Conservation (phyloP, 306 rosid species). For the Elaeagnus macrophylla region DNA sequence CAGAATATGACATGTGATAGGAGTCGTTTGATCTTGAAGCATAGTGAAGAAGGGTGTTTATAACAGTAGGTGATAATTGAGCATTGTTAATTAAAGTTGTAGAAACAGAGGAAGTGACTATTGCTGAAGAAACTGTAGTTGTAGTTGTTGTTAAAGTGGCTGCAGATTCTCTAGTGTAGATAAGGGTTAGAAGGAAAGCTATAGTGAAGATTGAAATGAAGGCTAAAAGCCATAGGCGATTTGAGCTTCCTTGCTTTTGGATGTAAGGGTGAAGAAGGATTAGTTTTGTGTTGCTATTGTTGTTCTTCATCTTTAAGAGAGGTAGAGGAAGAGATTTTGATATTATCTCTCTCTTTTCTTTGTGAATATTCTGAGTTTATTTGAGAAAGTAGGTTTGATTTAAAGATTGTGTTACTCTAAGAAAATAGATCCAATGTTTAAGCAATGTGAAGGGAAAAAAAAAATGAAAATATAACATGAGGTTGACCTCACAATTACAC, state of each 20-base stretch:
- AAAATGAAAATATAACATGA: constrained; percentile 14
- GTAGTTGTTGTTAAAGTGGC: background rate
- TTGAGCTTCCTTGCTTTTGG: constrained; percentile 90
- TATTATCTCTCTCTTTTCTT: background rate
- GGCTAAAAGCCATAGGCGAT: constrained; percentile 72
- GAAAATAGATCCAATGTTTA: constrained; percentile 26
- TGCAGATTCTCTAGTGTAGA: constrained; percentile 64
- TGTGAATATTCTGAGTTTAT: background rate
- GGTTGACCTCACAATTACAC: constrained; percentile 40
- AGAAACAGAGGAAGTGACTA: constrained; percentile 23
- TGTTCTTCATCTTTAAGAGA: constrained; percentile 47
- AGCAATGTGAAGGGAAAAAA: constrained; percentile 21
- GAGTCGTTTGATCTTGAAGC: constrained; percentile 75
- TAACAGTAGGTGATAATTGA: constrained; percentile 56
- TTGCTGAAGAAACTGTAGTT: constrained; percentile 1
- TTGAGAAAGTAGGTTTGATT: constrained; percentile 31
- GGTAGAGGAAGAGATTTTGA: constrained; percentile 1
- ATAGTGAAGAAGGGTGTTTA: constrained; percentile 79
- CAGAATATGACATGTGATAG: constrained; percentile 70
- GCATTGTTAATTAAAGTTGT: constrained; percentile 11
- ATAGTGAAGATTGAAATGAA: constrained; percentile 72
- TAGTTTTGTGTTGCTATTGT: constrained; percentile 60
- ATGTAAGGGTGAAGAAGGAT: constrained; percentile 96
- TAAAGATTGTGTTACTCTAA: constrained; percentile 35
- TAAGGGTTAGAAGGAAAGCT: constrained; percentile 65